Percentiles rank a stretch among this genome's conserved stretches.
Evolutionary conservation across 73 alveolate species (phyloP).

Genomic region (Paramecium biaurelia): DNA sequence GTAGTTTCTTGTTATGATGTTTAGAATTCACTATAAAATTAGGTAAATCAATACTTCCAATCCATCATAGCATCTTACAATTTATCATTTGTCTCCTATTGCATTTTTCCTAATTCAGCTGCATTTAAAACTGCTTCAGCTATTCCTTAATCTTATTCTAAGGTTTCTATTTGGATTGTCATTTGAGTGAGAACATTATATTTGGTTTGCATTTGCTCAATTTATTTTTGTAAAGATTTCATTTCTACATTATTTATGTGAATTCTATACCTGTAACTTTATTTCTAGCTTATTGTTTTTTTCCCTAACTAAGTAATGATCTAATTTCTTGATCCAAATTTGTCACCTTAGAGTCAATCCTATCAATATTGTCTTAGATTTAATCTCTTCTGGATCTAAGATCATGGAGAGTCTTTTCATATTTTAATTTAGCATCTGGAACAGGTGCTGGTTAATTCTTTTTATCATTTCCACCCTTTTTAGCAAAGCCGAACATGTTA

Average conservation of each 20-base stretch:
- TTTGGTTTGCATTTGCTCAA: conserved; percentile 18
- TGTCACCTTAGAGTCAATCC: not conserved
- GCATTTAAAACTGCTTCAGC: not conserved
- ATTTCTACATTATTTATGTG: not conserved
- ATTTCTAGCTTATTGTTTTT: not conserved
- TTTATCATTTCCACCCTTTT: conserved; percentile 38
- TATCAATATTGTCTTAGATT: conserved; percentile 1
- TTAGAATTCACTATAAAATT: not conserved
- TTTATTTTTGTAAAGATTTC: not conserved
- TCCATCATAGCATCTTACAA: conserved; percentile 47
- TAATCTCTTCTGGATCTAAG: not conserved
- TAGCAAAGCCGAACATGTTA: not conserved
- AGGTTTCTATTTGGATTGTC: conserved; percentile 1
- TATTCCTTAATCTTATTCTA: conserved; percentile 2
- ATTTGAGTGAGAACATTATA: conserved; percentile 22
- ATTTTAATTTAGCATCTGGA: not conserved
- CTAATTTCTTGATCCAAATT: conserved; percentile 7
- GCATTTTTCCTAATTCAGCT: not conserved
- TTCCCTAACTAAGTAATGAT: conserved; percentile 15
- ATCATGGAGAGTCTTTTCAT: conserved; percentile 41
- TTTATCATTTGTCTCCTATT: conserved; percentile 11
- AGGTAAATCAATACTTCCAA: not conserved
- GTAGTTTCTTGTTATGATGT: not conserved
- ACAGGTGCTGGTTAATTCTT: not conserved
- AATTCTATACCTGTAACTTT: conserved; percentile 1